Base-by-base conservation (phyloP, 306 rosid species). In the Glycine latifolia region DNA sequence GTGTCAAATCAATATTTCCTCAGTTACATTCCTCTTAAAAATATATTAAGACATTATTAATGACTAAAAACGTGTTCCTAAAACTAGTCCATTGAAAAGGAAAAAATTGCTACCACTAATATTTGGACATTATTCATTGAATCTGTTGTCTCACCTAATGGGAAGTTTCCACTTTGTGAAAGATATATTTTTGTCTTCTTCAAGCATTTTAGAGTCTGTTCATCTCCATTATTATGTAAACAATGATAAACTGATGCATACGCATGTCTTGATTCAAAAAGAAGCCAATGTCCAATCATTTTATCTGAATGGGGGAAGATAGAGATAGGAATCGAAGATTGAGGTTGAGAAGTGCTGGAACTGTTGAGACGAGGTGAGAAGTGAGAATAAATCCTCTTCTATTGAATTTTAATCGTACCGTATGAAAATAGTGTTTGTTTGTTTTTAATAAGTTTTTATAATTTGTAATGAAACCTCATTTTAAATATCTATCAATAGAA, bases 211-310 rank as follows among this genome's bases (percentile, higher is more conserved):
- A 5, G 72, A 81, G 74, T 52, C 14, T 10, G 37, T 56, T 75
- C 69, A 82, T 75, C 77, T 67, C 73, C 60, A 81, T 81, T 71
- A 39, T 61, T 59, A 31, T 11, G 16, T 82, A 63, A 66, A 81
- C 26, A 74, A 82, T 31, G 17, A 75, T 66, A 74, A 65, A 81
- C 52, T 35, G 26, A 55, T 7, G 46, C 16, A 82, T 67, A 13
- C 46, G 44, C 48, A 70, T 54, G 76, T 5, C 53, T 31, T 16
- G 17, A 82, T 47, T 15, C 5, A 35, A 4, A 54, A 44, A 26
- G 31, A 67, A 75, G 43, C 52, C 62, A 74, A 39, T 35, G 39
- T 17, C 86, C 35, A 44, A 33, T 65, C 55, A 47, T 59, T 48
- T 60, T 50, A 16, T 43, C 39, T 0, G 4, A 20, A 16, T n/a